Percentiles rank a stretch among this genome's conserved stretches.
Evolutionary conservation across 495 filamentous ascomycete species (phyloP).

Genomic region (Annulohypoxylon moriforme): DNA sequence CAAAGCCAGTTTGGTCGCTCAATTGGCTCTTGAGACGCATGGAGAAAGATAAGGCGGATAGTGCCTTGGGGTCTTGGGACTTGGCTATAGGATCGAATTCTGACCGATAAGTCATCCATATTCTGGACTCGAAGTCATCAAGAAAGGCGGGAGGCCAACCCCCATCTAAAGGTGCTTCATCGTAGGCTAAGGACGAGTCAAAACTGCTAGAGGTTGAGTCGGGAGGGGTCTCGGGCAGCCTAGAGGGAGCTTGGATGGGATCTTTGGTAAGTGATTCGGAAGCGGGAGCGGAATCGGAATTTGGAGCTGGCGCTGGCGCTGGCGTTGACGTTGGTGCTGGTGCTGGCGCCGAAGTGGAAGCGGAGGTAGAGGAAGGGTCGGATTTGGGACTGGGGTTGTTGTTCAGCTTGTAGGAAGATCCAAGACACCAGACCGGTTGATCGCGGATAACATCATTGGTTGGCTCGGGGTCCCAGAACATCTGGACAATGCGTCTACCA

Average conservation of each 20-base stretch:
- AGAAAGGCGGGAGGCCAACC: constrained; percentile 90
- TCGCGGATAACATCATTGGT: constrained; percentile 78
- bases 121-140: constrained; percentile 89
- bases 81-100: constrained; percentile 87
- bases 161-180: constrained; percentile 62
- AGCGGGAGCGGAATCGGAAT: constrained; percentile 11
- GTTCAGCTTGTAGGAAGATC: constrained; percentile 73
- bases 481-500: constrained; percentile 83
- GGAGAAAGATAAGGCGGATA: constrained; percentile 81
- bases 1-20: constrained; percentile 83
- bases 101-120: constrained; percentile 98
- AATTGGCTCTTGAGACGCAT: constrained; percentile 87
- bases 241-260: constrained; percentile 34
- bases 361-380: constrained; percentile 27
- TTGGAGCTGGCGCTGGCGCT: not conserved
- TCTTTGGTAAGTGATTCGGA: constrained; percentile 29
- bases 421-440: constrained; percentile 88
- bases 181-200: constrained; percentile 61
- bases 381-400: constrained; percentile 40
- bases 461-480: constrained; percentile 95
- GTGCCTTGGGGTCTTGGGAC: constrained; percentile 74
- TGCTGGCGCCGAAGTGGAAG: too few relatives aligned
- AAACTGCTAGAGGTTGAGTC: constrained; percentile 61
- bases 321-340: not conserved
- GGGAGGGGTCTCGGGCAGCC: constrained; percentile 56